Evolutionary conservation across 495 filamentous ascomycete genomes (phyloP).

Genomic region (Annulohypoxylon bovei): DNA sequence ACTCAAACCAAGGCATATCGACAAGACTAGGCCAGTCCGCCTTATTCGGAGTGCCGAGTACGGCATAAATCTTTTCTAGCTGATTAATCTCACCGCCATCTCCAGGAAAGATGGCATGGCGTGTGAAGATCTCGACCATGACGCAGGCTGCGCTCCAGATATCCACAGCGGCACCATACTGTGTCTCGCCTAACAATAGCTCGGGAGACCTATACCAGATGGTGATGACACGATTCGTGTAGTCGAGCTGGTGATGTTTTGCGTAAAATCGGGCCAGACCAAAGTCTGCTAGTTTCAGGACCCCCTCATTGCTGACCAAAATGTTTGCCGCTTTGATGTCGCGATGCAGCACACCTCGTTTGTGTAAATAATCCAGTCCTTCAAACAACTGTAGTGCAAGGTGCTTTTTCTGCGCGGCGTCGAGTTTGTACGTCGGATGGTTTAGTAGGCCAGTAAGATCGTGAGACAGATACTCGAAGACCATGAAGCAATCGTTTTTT

Average conservation of each 20-base stretch:
- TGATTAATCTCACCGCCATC: slow-evolving; percentile 95
- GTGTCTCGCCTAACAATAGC: slow-evolving; percentile 90
- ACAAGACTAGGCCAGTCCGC: slow-evolving; percentile 85
- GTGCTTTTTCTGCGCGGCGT: slow-evolving; percentile 89
- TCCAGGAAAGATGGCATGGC: slow-evolving; percentile 93
- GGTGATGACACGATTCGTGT: slow-evolving; percentile 98
- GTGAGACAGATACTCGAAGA: slow-evolving; percentile 98
- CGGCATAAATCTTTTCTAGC: slow-evolving; percentile 91
- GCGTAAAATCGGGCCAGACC: slow-evolving; percentile 97
- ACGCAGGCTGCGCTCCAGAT: slow-evolving; percentile 99
- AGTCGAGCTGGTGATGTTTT: slow-evolving; percentile 91
- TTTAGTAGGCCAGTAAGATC: slow-evolving; percentile 80
- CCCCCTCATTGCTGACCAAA: slow-evolving; percentile 85
- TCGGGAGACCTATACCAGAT: slow-evolving; percentile 97
- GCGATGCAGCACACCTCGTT: slow-evolving; percentile 90
- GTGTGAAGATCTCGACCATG: slow-evolving; percentile 95
- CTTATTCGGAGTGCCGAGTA: slow-evolving; percentile 88
- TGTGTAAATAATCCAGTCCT: slow-evolving; percentile 93
- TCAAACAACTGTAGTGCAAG: slow-evolving; percentile 93
- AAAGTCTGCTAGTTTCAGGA: slow-evolving; percentile 95
- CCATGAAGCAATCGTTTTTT: slow-evolving; percentile 99
- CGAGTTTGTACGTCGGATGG: slow-evolving; percentile 90
- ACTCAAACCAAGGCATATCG: slow-evolving; percentile 96
- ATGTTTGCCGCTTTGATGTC: slow-evolving; percentile 98
- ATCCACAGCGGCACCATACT: slow-evolving; percentile 93